Percentiles rank a stretch among this genome's conserved stretches.
Evolutionary conservation across 1,284 basidiomycete genomes (phyloP).

Genomic region (Malassezia psittaci): DNA sequence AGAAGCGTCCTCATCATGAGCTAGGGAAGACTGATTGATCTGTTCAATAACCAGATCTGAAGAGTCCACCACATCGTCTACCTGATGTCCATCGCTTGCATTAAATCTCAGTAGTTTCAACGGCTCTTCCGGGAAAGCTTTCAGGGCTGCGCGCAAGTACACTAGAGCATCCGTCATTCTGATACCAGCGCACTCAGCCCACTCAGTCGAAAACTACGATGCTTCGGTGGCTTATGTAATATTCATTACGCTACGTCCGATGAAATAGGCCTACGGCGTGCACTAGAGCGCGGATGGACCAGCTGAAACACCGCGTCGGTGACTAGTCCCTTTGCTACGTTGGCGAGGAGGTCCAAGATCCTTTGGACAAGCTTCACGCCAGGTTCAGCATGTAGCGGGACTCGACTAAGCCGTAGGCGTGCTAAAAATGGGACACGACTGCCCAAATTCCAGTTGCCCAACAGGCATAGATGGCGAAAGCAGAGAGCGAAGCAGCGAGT

Average conservation of each 20-base stretch:
- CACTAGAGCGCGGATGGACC: constrained; percentile 13
- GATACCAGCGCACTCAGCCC: not conserved
- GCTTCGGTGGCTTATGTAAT: not conserved
- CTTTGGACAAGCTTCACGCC: constrained; percentile 3
- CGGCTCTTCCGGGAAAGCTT: constrained; percentile 1
- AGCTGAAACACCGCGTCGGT: constrained; percentile 9
- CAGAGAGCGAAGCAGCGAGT: constrained; percentile 12
- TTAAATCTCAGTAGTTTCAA: constrained; percentile 1
- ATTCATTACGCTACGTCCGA: not conserved
- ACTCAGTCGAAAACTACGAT: too few relatives aligned
- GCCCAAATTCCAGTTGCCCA: constrained; percentile 16
- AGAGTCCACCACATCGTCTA: not conserved
- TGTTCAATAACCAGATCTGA: not conserved
- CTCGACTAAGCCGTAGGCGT: constrained; percentile 19
- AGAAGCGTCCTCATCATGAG: constrained; percentile 1
- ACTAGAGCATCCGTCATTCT: constrained; percentile 3
- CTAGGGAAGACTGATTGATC: not conserved
- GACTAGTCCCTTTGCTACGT: constrained; percentile 11
- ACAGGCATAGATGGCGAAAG: constrained; percentile 13
- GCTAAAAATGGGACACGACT: constrained; percentile 18
- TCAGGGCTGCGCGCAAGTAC: constrained; percentile 5
- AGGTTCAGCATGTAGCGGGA: not conserved
- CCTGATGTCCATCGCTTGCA: not conserved
- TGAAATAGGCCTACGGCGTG: constrained; percentile 5
- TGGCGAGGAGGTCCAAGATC: constrained; percentile 5